Evolutionary conservation across 768 basidiomycete genomes (phyloP).

Genomic region (Amanita polypyramis): DNA sequence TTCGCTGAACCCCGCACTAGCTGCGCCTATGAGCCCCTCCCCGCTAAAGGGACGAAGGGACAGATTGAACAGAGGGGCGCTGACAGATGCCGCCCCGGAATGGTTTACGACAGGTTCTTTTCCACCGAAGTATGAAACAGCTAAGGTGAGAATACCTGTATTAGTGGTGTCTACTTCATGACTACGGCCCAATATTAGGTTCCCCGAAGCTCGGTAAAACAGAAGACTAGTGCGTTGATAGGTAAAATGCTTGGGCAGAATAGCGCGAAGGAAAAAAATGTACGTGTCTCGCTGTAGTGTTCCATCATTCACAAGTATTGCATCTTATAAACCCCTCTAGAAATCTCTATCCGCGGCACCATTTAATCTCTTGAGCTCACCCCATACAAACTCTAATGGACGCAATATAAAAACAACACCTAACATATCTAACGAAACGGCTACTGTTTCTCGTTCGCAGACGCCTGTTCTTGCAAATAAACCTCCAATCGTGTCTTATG

Average conservation of each 20-base stretch:
- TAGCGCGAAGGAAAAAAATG: constrained; percentile 39
- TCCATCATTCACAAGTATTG: neutral
- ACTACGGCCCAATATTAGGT: constrained; percentile 21
- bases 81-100: constrained; percentile 20
- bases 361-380: neutral
- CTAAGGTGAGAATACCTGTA: constrained; percentile 15
- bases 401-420: neutral
- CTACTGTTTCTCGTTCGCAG: neutral
- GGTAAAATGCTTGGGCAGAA: constrained; percentile 70
- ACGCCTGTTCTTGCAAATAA: neutral
- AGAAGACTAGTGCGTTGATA: constrained; percentile 73
- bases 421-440: neutral
- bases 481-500: constrained; percentile 19
- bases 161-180: constrained; percentile 2
- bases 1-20: constrained; percentile 14
- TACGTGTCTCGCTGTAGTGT: neutral
- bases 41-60: constrained; percentile 23
- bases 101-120: constrained; percentile 40
- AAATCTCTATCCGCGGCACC: neutral
- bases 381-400: neutral
- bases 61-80: constrained; percentile 9
- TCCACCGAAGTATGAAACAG: constrained; percentile 26
- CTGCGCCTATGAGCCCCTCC: constrained; percentile 20
- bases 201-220: constrained; percentile 54
- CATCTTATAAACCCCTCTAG: neutral